Base-by-base conservation (phyloP, 1,284 basidiomycete species). In the Crucibulum parvulum region DNA sequence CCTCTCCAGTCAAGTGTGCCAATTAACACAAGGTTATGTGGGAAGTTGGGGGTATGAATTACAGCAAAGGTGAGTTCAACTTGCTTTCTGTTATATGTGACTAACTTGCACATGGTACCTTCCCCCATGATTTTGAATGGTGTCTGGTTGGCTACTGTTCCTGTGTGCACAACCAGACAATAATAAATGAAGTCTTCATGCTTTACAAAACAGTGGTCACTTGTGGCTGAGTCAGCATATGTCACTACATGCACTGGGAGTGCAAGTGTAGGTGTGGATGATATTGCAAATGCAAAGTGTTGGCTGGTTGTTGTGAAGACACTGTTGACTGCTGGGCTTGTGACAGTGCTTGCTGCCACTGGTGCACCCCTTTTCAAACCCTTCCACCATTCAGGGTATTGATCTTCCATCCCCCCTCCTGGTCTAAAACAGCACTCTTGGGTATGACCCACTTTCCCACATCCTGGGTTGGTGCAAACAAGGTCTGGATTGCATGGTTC, bases 11-110 rank as follows among this genome's bases (percentile, higher is more conserved):
- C 60, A 11, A 69, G 50, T 18, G 55, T 41, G 0, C 56, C 36
- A 18, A 69, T 59, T 13, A 67, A 71, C 4, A 71, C 53, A 15
- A 69, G 62, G 45, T 71, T 71, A 6, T 56, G 56, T 6, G 50
- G 38, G 9, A 70, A 57, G 38, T 66, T 51, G 4, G 64, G 65
- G 0, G 60, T 68, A 39, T 71, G 65, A 2, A 64, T 31, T 1
- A 55, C 53, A 1, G 1, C 10, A 16, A 43, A 43, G 1, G 9
- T 43, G 8, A 43, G 41, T 10, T 43, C 8, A 6, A 16, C 18
- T 6, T 6, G 8, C 2, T 43, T 43, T 13, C 9, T 2, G 6
- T 43, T 16, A 43, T 13, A 9, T 9, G 10, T 43, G 41, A 15
- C 13, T 13, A 1, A 9, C 18, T 43, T 43, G 41, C 13, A 13